Base-by-base conservation (phyloP, 768 basidiomycete species). In the Boletus bicolor region DNA sequence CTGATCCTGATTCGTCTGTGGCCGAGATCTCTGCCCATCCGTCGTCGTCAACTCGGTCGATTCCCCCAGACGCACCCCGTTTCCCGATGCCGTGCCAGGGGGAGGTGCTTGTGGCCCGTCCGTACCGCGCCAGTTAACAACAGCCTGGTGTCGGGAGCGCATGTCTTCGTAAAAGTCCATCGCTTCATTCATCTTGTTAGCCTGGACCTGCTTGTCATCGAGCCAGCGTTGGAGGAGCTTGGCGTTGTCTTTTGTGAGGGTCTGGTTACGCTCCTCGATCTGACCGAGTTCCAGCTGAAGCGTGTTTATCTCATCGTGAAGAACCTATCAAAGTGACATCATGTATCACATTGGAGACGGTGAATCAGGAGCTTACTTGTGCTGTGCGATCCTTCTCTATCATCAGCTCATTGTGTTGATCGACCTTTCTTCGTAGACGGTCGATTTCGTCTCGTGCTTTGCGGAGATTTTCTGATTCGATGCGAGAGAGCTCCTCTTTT, bases 191-290 rank as follows among this genome's bases (percentile, higher is more conserved):
- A 99, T 91, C 73, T 86, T 86, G 72, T 94, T 93, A 9, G 89
- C 96, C 65, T 95, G 94, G 12, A 79, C 75, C 68, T 97, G 93
- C 74, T 97, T 97, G 60, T 89, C 87, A 65, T 98, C 97, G 9
- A 98, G 79, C 96, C 97, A 99, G 17, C 96, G 87, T 69, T 97
- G 93, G 1, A 98, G 79, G 28, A 99, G 83, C 65, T 92, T 89
- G 26, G 94, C 94, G 64, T 99, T 99, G 71, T 99, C 96, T 64
- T 87, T 89, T 48, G 84, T 84, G 35, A 99, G 81, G n/a, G 78
- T 86, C 65, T 84, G 79, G 68, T 96, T 97, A 36, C 91, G 86
- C 57, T 93, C 86, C 53, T 91, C 88, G 26, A 96, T 85, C 65
- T 96, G 91, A 43, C 86, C 83, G 12, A 98, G 82, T 72, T 99